Evolutionary conservation across 192 early-diverging fungal genomes (phyloP), one percentile per base, ranked within the genome.

Genomic region (Podila minutissima): DNA sequence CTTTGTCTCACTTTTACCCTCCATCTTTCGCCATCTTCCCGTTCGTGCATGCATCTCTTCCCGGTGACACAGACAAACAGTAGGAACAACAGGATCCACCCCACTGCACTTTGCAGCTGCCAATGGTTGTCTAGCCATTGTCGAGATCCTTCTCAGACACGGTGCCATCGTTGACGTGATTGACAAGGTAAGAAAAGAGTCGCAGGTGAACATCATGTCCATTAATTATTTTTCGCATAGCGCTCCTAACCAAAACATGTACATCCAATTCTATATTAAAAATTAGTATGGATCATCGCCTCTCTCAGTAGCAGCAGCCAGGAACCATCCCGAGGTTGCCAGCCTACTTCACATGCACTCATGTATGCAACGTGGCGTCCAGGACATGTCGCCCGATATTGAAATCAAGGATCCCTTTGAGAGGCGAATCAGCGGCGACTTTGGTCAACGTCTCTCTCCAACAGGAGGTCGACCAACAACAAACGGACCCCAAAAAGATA

Each of bases 41-140:
- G 24, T 24, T 17, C n/a, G 24, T 55, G n/a, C 53, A 55, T 55
- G n/a, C 53, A 11, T 53, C n/a, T 17, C 4, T 24, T 31, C 0
- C 28, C 57, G 32, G 37, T 60, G 9, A 50, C 41, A 33, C 32
- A 76, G 74, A 50, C 75, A 84, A 41, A 82, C 83, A 4, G 85
- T 86, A 51, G 88, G 88, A 2, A 85, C 86, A 29, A 89, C 84
- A n/a, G 89, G 91, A 12, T 92, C 94, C 10, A 95, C 96, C 4
- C 89, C 94, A 31, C 72, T 97, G 64, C 96, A 97, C 75, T 91
- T 93, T 83, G 95, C 95, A n/a, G 90, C 92, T 46, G 95, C 94
- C 26, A 92, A 92, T 60, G 91, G 92, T 0, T 92, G 90, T 69
- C 70, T 84, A 0, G 83, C 84, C 13, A 88, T 91, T 50, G 86